phyloP scores from a whole-genome alignment of 2,329 filamentous ascomycete species.

The Nemania sp. region DNA sequence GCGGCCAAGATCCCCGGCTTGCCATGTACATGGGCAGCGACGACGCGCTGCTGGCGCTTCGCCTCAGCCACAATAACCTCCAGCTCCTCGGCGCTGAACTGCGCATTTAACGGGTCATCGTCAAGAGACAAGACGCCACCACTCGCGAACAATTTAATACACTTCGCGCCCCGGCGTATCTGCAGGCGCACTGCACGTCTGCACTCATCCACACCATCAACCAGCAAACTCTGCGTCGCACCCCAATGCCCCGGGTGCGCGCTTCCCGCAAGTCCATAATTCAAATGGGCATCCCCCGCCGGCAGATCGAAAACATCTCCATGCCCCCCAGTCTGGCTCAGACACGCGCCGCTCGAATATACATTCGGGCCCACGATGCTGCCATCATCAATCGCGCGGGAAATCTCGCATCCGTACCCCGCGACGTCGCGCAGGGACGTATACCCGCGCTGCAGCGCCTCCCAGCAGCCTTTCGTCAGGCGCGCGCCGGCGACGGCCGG shows the following conservation, averaged over 20 bases:
- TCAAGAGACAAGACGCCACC: conserved; percentile 46
- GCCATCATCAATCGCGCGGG: conserved; percentile 38
- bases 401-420: conserved; percentile 41
- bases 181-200: conserved; percentile 45
- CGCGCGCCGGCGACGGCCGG: conserved; percentile 41
- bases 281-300: conserved; percentile 41
- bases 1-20: conserved; percentile 47
- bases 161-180: conserved; percentile 45
- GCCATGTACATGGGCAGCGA: conserved; percentile 47
- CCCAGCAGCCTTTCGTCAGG: conserved; percentile 42
- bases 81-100: conserved; percentile 47
- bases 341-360: conserved; percentile 39
- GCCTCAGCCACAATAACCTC: conserved; percentile 45
- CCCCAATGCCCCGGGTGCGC: conserved; percentile 40
- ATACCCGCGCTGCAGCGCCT: conserved; percentile 44
- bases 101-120: conserved; percentile 44
- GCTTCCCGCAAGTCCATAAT: conserved; percentile 39
- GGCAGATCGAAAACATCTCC: conserved; percentile 43
- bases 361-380: conserved; percentile 41
- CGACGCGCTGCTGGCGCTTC: conserved; percentile 40
- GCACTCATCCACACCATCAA: conserved; percentile 47
- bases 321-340: conserved; percentile 42
- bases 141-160: conserved; percentile 47
- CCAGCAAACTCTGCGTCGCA: conserved; percentile 35
- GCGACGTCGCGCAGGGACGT: conserved; percentile 43